These are phyloP conservation scores for Microsporum audouinii DNA, from an alignment of 2,329 filamentous ascomycete genomes.

Conservation along the genomic window DNA sequence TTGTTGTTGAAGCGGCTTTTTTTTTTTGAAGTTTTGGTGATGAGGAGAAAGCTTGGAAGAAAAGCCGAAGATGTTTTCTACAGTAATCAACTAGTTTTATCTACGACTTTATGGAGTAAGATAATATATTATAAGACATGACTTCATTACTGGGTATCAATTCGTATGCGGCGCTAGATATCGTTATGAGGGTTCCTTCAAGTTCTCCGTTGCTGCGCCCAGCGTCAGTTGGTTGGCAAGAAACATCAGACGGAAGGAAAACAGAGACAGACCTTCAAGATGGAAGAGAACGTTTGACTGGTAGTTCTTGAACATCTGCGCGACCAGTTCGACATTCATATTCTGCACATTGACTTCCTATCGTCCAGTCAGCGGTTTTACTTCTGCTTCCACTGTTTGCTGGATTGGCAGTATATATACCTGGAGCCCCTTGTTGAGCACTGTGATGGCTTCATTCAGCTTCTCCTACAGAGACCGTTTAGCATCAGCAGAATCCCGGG, in stretches of 20 bases:
- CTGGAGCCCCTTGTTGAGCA: conserved; percentile 85
- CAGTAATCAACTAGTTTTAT: neutral
- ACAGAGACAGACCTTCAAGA: conserved; percentile 60
- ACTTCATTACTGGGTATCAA: neutral
- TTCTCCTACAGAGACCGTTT: conserved; percentile 58
- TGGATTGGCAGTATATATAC: conserved; percentile 34
- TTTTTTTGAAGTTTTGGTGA: neutral
- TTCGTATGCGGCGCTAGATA: neutral
- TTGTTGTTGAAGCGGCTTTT: neutral
- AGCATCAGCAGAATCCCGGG: conserved; percentile 3
- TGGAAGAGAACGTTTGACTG: conserved; percentile 97
- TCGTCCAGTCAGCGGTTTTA: neutral
- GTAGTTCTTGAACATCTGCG: conserved; percentile 99
- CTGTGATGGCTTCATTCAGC: conserved; percentile 83
- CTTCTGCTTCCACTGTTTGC: neutral
- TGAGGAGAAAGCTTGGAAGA: neutral
- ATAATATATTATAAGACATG: neutral
- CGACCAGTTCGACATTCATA: conserved; percentile 96
- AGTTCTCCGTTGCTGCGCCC: conserved; percentile 8
- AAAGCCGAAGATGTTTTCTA: neutral
- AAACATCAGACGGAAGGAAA: neutral
- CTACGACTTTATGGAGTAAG: neutral
- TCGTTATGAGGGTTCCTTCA: conserved; percentile 9
- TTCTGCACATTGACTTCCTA: conserved; percentile 97
- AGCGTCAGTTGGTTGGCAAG: no score